Evolutionary conservation across 225 moss, liverwort and hornwort species (phyloP), one percentile per base, ranked within the genome.

Genomic region (Polytrichum formosum): DNA sequence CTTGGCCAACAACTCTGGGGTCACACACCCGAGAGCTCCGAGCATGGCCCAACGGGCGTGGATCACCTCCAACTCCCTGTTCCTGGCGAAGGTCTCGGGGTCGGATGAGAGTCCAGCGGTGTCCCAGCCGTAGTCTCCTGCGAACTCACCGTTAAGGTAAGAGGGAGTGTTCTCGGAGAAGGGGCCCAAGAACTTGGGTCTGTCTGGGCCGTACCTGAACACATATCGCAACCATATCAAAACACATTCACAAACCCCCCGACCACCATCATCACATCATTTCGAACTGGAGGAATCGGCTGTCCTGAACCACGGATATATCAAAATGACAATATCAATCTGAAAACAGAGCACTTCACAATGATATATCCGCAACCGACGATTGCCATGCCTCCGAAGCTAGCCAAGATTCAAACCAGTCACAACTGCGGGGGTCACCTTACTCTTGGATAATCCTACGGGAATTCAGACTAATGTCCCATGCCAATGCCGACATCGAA

Each of bases 31-130:
- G 56, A 82, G 33, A 28, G 88, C 74, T 63, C 88, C 88, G 56
- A 88, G 59, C 70, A 88, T 82, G 9, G 88, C 88, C 88, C 88
- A 88, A 7, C 88, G 82, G 20, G 85, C 75, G 53, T 85, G 85
- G 56, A 85, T 85, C 0, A 85, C 33, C 86, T 89, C 85, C 0
- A 85, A 26, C 73, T 86, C 86, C 1, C 86, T 30, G 82, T 86
- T 86, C 75, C 65, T 77, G 37, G 80, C 77, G 33, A 86, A 86
- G 7, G 76, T 79, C 77, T 82, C 86, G 18, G 86, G 86, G 68
- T 87, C 86, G 8, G 86, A 67, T 0, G 86, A 87, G 1, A 83
- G 78, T 1, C 86, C 86, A 1, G 86, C 86, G 29, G 80, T 80
- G 64, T 80, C 69, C 86, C 82, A 87, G 28, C 83, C 82, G 64